Evolutionary conservation across 306 rosid species (phyloP), one percentile per base, ranked within the genome.

Genomic region (Citrullus colocynthis): DNA sequence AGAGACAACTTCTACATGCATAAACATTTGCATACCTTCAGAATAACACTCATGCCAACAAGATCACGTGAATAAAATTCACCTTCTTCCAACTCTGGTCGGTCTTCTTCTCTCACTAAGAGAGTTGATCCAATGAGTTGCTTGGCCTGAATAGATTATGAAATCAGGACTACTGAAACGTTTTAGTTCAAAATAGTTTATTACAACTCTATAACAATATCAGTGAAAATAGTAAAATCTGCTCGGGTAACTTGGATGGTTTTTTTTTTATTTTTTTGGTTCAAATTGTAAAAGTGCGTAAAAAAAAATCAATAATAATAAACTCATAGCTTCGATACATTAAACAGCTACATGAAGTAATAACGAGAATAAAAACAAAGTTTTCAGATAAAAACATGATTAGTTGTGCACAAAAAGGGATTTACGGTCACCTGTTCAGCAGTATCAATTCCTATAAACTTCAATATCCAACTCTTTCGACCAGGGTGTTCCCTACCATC

Each of bases 401-500:
- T 30, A 69, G 30, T 20, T 5, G 6, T 75, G 41, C 60, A 8
- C 12, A 54, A 7, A 54, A 44, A 32, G 4, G 41, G 37, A 71
- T 30, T 37, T 21, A 28, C 60, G 60, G 34, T 76, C 77, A 88
- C 98, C 90, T 90, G 89, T 6, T 95, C 99, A 45, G 79, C 92
- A 0, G 93, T 75, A 73, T 95, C 83, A 80, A 92, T 81, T 79
- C 92, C 97, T 82, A 69, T 78, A 83, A 95, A 87, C 81, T 82
- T 92, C 52, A 95, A 88, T 74, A 95, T 88, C 97, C 99, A 95
- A 80, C 88, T 84, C 83, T 90, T 89, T 81, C 82, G 89, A 67
- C 96, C 97, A 79, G 90, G 83, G 76, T 95, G 92, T 52, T 89
- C 96, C 85, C 96, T 90, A 78, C 97, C 99, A 82, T 92, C 92